A percentile compares a stretch with the other conserved stretches of the same genome.
Evolutionary conservation across 2,329 filamentous ascomycete genomes (phyloP).

Genomic region (Helminthosporium solani): DNA sequence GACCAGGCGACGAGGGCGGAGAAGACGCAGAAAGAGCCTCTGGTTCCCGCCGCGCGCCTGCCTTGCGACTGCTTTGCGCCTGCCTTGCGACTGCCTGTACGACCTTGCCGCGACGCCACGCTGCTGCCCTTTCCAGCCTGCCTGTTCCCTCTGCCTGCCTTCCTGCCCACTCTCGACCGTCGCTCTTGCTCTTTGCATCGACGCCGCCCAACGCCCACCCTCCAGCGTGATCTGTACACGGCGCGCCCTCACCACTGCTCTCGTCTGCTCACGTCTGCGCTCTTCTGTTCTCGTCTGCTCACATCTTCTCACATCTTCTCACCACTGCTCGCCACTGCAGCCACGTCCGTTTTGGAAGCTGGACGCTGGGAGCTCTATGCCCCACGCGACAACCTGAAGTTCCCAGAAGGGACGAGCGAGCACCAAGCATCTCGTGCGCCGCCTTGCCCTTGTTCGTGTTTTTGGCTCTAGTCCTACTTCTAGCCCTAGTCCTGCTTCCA

Average conservation of each 20-base stretch:
- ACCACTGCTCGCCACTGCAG: conserved; percentile 30
- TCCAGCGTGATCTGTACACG: background rate
- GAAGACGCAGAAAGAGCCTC: conserved; percentile 15
- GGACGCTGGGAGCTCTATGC: conserved; percentile 21
- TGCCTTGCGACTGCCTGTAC: conserved; percentile 20
- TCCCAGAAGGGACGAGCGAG: conserved; percentile 21
- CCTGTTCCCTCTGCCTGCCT: too few species aligned
- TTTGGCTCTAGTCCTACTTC: background rate
- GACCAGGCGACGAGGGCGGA: too few species aligned
- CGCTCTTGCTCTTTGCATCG: conserved; percentile 2
- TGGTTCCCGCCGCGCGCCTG: conserved; percentile 10
- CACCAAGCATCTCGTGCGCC: conserved; percentile 10
- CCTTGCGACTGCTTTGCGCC: conserved; percentile 8
- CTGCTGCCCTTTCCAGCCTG: too few species aligned
- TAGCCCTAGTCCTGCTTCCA: too few species aligned
- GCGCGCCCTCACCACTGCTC: too few species aligned
- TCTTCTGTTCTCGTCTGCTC: too few species aligned
- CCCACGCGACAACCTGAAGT: conserved; percentile 26
- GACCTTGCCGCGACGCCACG: conserved; percentile 6
- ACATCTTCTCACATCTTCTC: too few species aligned
- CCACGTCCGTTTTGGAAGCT: conserved; percentile 33
- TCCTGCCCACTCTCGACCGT: too few species aligned
- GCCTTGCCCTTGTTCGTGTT: background rate
- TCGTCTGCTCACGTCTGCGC: too few species aligned
- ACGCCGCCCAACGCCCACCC: background rate